Base-by-base conservation (phyloP, 345 rosid genomes). In the Iberis pinnata region DNA sequence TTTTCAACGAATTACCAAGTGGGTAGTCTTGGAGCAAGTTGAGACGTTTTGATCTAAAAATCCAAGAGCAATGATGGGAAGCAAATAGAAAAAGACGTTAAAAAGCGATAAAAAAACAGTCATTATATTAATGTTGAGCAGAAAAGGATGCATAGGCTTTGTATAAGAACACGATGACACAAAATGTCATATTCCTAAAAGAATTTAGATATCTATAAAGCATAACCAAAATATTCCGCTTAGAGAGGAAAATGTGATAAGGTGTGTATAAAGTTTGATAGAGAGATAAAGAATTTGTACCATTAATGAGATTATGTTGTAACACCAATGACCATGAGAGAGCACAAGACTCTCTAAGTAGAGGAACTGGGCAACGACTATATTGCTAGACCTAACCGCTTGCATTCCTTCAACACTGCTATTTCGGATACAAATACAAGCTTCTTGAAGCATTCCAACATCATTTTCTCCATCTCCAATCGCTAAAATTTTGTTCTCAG, bases 361-460 rank as follows among this genome's bases (percentile, higher is more conserved):
- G n/a, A 82, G 72, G 22, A 92, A 92, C 64, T 92, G 98, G 69
- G 98, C 98, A 66, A 92, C 81, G 49, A 96, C 84, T 3, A 92
- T 52, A 49, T 92, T 96, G 47, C 98, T 92, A 37, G 98, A 85
- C 98, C 88, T 92, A 31, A 76, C 96, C n/a, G 96, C 98, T 93
- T 92, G 98, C 98, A 92, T 92, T 71, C 98, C 98, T 81, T 92
- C 98, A 31, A 82, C 95, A 29, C 96, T 96, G 46, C 96, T 92
- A 41, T 88, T 92, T 64, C 98, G 96, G 12, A 92, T 49, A 31
- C 98, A 96, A 46, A 92, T 79, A 49, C 88, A 96, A 36, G 98
- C 98, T 73, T 92, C 98, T 76, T 88, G 98, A 60, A 92, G 98
- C 98, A 92, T 92, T 55, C 98, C 98, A 27, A 92, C 98, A 59